Base-by-base conservation (phyloP, 139 green algal genomes). In the Chlorella vulgaris region DNA sequence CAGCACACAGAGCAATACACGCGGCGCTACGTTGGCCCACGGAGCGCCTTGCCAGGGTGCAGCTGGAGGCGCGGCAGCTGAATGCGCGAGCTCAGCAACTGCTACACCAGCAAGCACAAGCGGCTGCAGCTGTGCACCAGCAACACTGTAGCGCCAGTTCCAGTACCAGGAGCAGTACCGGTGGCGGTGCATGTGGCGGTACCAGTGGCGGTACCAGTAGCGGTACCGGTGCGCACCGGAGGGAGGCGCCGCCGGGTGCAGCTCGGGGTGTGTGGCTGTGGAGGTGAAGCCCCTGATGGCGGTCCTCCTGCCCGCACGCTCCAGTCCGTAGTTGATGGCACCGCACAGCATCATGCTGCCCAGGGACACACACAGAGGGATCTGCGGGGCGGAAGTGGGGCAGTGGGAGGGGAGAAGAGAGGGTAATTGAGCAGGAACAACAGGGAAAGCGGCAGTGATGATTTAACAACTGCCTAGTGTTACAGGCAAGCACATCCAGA, bases 261-360 rank as follows among this genome's bases (percentile, higher is more conserved):
- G 42, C n/a, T 78, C 22, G 26, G 70, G 76, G 78, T 88, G 84
- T 47, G 79, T 88, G 69, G 84, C 84, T 36, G 73, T 58, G 3
- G 84, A 43, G 47, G 40, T 76, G 33, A 88, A 81, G 29, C 77
- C 77, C 2, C 21, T 43, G 28, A 86, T 28, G 6, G 68, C 77
- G n/a, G 69, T 63, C 80, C 74, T 74, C 15, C 31, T 53, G 33
- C 26, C 21, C 3, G 26, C 8, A 35, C 40, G 29, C 28, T 76
- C 33, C 43, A 74, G 58, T 22, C 24, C 43, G 42, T 36, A 76
- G 76, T 84, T 87, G 55, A 79, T 10, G 62, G 10, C 40, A 38
- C n/a, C 31, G 35, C 39, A 76, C 8, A 88, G 65, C 19, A 86
- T 42, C n/a, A 88, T 31, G 42, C n/a, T 26, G 53, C 80, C 84